Percentiles rank a stretch among this genome's conserved stretches.
Conservation (phyloP, 164 flowering plant species). For the Umbellularia californica region DNA sequence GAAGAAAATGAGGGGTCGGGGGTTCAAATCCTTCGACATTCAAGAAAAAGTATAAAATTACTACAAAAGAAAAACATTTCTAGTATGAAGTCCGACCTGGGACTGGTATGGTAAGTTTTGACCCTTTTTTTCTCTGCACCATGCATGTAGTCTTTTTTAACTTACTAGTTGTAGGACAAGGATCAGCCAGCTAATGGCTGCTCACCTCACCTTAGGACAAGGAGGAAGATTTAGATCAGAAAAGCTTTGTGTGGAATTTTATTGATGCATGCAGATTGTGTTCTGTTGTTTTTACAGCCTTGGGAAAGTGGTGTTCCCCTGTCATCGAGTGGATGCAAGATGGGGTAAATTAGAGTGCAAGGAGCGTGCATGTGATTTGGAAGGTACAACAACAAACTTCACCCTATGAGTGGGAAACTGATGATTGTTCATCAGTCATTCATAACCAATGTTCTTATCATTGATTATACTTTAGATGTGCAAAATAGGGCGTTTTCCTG, state of each 20-base stretch:
- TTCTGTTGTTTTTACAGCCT: slow-evolving; percentile 46
- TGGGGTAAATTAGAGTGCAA: slow-evolving; percentile 97
- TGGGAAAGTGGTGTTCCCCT: slow-evolving; percentile 72
- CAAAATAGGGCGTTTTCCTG: not conserved
- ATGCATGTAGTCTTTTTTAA: not conserved
- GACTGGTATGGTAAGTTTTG: too few relatives aligned
- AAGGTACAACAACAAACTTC: slow-evolving; percentile 40
- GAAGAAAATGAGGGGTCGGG: too few relatives aligned
- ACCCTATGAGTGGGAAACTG: not conserved
- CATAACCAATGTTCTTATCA: not conserved
- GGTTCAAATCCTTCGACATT: too few relatives aligned
- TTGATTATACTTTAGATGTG: not conserved
- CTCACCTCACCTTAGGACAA: not conserved
- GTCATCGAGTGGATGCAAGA: slow-evolving; percentile 89
- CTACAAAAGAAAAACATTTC: too few relatives aligned
- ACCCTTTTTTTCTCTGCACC: not conserved
- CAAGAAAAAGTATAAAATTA: too few relatives aligned
- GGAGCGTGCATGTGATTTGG: slow-evolving; percentile 79
- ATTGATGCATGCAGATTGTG: not conserved
- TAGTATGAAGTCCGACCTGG: too few relatives aligned
- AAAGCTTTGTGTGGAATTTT: not conserved
- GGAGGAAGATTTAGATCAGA: not conserved
- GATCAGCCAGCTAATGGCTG: not conserved
- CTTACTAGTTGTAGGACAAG: not conserved
- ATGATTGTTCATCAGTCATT: not conserved